Conservation (phyloP, 805 yeast genomes). For the Brettanomyces sp. region DNA sequence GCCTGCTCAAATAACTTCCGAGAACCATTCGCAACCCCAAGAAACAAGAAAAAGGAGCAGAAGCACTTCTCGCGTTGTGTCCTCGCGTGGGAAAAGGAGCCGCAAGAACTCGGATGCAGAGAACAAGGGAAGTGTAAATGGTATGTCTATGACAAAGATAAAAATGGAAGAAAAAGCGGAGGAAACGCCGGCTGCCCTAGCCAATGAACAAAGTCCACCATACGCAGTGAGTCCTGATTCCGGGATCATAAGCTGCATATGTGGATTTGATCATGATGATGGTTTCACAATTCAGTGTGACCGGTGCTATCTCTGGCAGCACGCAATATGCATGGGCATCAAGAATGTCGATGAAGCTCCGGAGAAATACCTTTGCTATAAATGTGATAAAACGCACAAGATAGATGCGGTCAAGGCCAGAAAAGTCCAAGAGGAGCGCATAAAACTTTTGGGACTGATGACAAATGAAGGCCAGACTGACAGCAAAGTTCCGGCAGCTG, state of each 20-base stretch:
- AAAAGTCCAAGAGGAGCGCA: conserved; percentile 24
- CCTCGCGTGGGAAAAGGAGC: no score
- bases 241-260: conserved; percentile 82
- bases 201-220: conserved; percentile 16
- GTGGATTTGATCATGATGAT: conserved; percentile 80
- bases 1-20: no score
- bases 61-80: no score
- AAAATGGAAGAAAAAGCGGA: not conserved
- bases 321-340: conserved; percentile 82
- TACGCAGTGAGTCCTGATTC: conserved; percentile 73
- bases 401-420: conserved; percentile 32
- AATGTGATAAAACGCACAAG: conserved; percentile 45
- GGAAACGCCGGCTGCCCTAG: not conserved
- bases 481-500: not conserved
- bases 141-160: not conserved
- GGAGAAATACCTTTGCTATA: conserved; percentile 71
- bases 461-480: not conserved
- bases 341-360: conserved; percentile 66
- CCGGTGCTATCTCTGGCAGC: conserved; percentile 89
- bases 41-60: no score
- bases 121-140: not conserved
- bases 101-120: no score
- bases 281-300: conserved; percentile 95
- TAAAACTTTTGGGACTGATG: conserved; percentile 21
- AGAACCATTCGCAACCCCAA: no score